phyloP scores from a whole-genome alignment of 805 yeast species.

The Ogataea methanolica region DNA sequence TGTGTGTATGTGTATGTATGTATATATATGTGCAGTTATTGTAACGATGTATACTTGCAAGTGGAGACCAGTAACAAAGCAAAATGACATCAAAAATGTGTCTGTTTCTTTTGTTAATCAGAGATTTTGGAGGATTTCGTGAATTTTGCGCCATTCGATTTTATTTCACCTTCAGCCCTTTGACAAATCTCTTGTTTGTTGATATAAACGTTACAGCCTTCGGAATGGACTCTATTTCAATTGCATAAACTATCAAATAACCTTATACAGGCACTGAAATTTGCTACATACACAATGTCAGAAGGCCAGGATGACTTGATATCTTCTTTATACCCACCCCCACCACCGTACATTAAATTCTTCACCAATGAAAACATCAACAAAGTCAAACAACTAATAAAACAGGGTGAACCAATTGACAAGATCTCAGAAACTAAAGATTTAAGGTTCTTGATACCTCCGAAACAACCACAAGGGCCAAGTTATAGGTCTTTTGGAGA shows the following conservation, averaged over 20 bases:
- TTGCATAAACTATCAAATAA: background rate
- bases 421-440: constrained; percentile 29
- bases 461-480: constrained; percentile 53
- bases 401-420: constrained; percentile 19
- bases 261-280: background rate
- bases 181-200: no score
- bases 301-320: constrained; percentile 21
- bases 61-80: background rate
- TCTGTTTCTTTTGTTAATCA: no score
- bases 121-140: no score
- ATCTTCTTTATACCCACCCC: constrained; percentile 88
- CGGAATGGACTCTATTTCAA: no score
- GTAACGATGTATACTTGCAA: background rate
- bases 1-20: background rate
- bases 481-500: constrained; percentile 86
- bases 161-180: no score
- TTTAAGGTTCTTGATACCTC: constrained; percentile 59
- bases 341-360: constrained; percentile 75
- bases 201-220: no score
- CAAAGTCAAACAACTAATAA: constrained; percentile 31
- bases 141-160: no score
- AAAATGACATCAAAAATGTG: no score
- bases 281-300: constrained; percentile 4
- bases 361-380: constrained; percentile 68
- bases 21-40: background rate